Evolutionary conservation across 1,139 yeast genomes (phyloP), one percentile per base, ranked within the genome.

Genomic region (Suhomyces bokatorum): DNA sequence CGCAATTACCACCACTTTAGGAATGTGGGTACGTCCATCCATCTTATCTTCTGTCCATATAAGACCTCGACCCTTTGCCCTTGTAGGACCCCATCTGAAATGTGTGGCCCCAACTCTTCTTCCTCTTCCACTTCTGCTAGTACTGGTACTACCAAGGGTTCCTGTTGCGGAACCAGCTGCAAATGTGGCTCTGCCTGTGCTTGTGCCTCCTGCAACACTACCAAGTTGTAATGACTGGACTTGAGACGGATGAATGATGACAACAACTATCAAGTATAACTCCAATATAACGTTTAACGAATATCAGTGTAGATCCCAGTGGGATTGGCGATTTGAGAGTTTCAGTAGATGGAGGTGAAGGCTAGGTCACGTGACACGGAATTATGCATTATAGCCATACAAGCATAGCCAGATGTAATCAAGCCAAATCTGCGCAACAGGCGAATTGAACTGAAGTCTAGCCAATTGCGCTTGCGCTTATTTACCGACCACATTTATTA

Each of bases 171-270:
- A 12, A 49, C 68, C 32, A 56, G 66, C 40, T 73, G 78, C 57
- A 71, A 71, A 55, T 73, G 78, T 58, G 77, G 77, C 6, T 65
- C 75, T 28, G 52, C 61, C 4, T 73, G 78, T 49, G 56, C 63
- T 29, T 72, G 76, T 49, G 58, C 67, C 15, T 63, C 74, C 4
- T 69, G 75, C 52, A 69, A 70, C 60, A 70, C 74, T 44, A 69
- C 75, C 43, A 70, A 69, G 50, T 67, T 70, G 52, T 69, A 53
- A 43, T 11, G 29, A 34, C 29, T 17, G 29, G n/a, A 3, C n/a
- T 26, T 26, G 29, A 26, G 2, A 6, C 12, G 10, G n/a, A 26
- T 26, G n/a, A 26, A 26, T 26, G 8, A 20, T 20, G 24, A 20
- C 24, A 20, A 20, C 9, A 20, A 26, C n/a, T n/a, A n/a, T 26